Evolutionary conservation across 2,329 filamentous ascomycete species (phyloP), one percentile per base, ranked within the genome.

Genomic region (Pseudogymnoascus sp.): DNA sequence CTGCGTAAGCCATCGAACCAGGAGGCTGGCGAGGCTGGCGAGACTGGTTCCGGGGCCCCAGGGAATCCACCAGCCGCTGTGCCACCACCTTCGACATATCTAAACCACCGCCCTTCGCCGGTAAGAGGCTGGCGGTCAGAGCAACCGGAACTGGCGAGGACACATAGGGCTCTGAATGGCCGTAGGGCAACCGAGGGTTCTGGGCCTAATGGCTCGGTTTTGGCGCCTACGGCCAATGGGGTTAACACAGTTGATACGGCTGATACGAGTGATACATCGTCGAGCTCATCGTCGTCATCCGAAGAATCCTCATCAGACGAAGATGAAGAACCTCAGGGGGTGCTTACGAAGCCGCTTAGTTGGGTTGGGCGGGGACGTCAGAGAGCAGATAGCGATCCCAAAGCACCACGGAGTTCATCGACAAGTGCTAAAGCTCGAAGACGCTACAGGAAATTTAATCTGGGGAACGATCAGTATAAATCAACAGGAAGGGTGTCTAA

Each of bases 401-500:
- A 33, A 8, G 9, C 8, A 19, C 11, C 5, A 30, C 19, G 49
- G 25, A 55, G 49, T 28, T 35, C 49, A 33, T 55, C 49, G 4
- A 35, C 28, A 12, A 33, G 8, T 11, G 49, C n/a, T 1, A 55
- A 55, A 33, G 28, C 49, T 55, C 49, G 49, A 30, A 65, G 66
- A 2, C 60, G 62, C 52, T 86, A 80, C 66, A 77, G 80, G 0
- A 78, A 78, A 2, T 87, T 90, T 72, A 77, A 77, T 39, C 77
- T 90, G 16, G 80, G 79, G 4, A 88, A 90, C 67, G 80, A 88
- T 3, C 77, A 87, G 59, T 89, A 86, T 73, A 79, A 77, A 19
- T 89, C 85, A 1, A 84, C 80, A 65, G 87, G 87, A 23, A 84
- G 79, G 65, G 81, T 90, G 1, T 85, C 82, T 2, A 88, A 84